phyloP scores from a whole-genome alignment of 352 stramenopile genomes.

The Thalassiosira livingstoniorum region DNA sequence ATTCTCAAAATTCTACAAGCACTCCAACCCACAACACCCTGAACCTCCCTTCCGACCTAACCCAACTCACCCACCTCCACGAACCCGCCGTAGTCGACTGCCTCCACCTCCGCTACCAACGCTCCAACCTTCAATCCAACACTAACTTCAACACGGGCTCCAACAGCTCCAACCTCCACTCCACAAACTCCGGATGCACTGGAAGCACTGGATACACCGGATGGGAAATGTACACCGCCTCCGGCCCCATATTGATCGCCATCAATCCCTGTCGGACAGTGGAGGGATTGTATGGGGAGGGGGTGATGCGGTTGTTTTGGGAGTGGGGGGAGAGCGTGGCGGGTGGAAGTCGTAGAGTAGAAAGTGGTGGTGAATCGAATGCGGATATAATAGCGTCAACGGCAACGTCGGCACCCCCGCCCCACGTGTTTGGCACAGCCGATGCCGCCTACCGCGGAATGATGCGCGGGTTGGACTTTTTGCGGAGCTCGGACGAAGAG shows the following conservation, averaged over 20 bases:
- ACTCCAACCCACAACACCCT: too few relatives aligned
- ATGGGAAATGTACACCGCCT: conserved; percentile 87
- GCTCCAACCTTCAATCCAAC: too few relatives aligned
- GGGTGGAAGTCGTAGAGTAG: neutral
- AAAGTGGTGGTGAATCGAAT: neutral
- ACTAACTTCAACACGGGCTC: too few relatives aligned
- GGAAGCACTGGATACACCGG: too few relatives aligned
- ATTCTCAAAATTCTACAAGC: too few relatives aligned
- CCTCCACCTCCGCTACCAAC: conserved; percentile 74
- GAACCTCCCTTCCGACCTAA: conserved; percentile 84
- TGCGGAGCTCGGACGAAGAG: neutral
- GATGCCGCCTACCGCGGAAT: conserved; percentile 79
- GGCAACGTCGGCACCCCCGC: conserved; percentile 1
- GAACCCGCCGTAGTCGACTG: conserved; percentile 93
- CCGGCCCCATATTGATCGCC: conserved; percentile 84
- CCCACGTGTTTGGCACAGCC: conserved; percentile 82
- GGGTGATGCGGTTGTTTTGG: conserved; percentile 73
- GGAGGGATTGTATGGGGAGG: conserved; percentile 72
- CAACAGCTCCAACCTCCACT: too few relatives aligned
- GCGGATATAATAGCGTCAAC: neutral
- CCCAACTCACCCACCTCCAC: conserved; percentile 92
- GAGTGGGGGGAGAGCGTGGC: conserved; percentile 42
- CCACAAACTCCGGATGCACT: too few relatives aligned
- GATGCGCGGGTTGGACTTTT: conserved; percentile 52
- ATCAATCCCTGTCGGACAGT: conserved; percentile 85